Conservation (phyloP, 257 asterid species). For the Fraxinus pennsylvanica region DNA sequence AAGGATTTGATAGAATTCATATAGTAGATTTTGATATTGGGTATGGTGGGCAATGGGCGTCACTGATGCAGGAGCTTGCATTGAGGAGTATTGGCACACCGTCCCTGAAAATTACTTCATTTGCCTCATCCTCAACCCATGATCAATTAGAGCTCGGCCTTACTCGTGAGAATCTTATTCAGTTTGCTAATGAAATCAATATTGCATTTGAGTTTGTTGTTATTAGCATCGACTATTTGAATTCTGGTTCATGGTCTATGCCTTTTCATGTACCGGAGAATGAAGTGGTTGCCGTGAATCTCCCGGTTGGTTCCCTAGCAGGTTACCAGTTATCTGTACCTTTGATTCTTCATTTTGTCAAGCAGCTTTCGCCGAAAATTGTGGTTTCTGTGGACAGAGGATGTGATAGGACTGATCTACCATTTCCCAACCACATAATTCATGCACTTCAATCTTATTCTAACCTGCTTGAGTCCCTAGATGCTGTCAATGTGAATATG, state of each 20-base stretch:
- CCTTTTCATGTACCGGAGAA: constrained; percentile 46
- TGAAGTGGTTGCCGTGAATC: constrained; percentile 78
- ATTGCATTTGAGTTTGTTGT: constrained; percentile 70
- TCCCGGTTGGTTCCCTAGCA: constrained; percentile 65
- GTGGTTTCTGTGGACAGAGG: constrained; percentile 90
- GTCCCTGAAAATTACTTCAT: constrained; percentile 69
- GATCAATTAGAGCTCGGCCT: constrained; percentile 82
- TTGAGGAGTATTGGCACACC: constrained; percentile 58
- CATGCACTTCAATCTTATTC: constrained; percentile 80
- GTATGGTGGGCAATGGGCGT: constrained; percentile 94
- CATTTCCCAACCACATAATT: constrained; percentile 74
- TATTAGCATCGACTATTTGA: constrained; percentile 56
- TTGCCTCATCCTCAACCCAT: constrained; percentile 67
- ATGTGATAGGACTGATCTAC: constrained; percentile 87
- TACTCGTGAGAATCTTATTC: constrained; percentile 73
- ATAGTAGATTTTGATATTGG: constrained; percentile 89
- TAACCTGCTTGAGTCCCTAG: constrained; percentile 80
- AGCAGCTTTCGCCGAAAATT: constrained; percentile 72
- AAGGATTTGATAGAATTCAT: constrained; percentile 71
- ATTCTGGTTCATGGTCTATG: constrained; percentile 67
- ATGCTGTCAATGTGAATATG: constrained; percentile 69
- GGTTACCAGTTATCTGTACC: constrained; percentile 53
- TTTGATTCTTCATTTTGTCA: constrained; percentile 67
- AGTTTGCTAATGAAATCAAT: constrained; percentile 71
- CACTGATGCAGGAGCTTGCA: constrained; percentile 95